A percentile compares a stretch with the other conserved stretches of the same genome.
phyloP scores from a whole-genome alignment of 768 basidiomycete genomes.

The button mushroom (Agaricus bisporus) region DNA sequence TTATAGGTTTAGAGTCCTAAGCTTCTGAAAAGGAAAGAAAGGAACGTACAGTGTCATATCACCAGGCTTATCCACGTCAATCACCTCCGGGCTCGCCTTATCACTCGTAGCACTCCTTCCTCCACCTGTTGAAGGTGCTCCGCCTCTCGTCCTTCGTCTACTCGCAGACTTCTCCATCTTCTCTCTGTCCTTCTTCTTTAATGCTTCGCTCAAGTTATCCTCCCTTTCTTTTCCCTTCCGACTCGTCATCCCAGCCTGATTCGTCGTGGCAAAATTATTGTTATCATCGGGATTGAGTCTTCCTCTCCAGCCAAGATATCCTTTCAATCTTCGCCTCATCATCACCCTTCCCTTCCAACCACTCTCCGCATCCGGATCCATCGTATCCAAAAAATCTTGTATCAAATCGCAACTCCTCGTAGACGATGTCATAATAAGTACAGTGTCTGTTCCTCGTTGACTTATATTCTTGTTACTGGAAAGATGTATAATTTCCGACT shows the following conservation, averaged over 20 bases:
- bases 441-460: conserved; percentile 57
- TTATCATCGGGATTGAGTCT: conserved; percentile 22
- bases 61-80: conserved; percentile 41
- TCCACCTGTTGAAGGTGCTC: conserved; percentile 34
- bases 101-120: conserved; percentile 2
- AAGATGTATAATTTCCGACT: conserved; percentile 71
- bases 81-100: background rate
- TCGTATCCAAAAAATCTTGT: conserved; percentile 70
- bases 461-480: conserved; percentile 27
- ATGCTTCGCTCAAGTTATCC: conserved; percentile 58
- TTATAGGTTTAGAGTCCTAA: background rate
- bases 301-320: conserved; percentile 81
- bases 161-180: conserved; percentile 52
- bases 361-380: conserved; percentile 49
- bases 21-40: background rate
- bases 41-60: conserved; percentile 18
- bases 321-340: conserved; percentile 71
- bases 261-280: background rate
- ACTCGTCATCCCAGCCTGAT: conserved; percentile 17
- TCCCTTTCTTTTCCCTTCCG: conserved; percentile 17
- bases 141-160: conserved; percentile 73
- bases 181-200: conserved; percentile 72
- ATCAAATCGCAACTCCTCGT: conserved; percentile 67
- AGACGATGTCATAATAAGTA: conserved; percentile 87
- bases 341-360: conserved; percentile 65